Conservation (phyloP, 169 alveolate genomes). For the Plasmodium gonderi region DNA sequence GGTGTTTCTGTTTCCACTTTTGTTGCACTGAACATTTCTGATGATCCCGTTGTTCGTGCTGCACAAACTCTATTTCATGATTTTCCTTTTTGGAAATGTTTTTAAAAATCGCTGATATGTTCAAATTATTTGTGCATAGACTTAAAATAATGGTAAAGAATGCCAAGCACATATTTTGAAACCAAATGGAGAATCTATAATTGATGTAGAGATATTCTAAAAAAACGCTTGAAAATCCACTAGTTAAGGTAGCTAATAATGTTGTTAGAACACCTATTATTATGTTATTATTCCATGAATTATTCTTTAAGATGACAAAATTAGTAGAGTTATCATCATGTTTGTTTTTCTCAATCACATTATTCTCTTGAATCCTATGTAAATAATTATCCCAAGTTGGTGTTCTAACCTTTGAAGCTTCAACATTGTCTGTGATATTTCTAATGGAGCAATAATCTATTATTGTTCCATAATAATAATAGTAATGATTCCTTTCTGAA, state of each 20-base stretch:
- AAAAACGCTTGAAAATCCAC: constrained; percentile 63
- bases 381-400: not conserved
- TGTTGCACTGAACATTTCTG: no score
- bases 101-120: not conserved
- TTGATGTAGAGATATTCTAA: constrained; percentile 38
- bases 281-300: not conserved
- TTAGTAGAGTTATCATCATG: not conserved
- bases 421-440: not conserved
- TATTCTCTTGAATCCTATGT: no score
- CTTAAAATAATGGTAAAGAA: constrained; percentile 56
- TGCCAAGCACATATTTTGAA: constrained; percentile 42
- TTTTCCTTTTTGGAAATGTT: not conserved
- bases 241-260: constrained; percentile 29
- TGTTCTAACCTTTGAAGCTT: not conserved
- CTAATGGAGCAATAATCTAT: not conserved
- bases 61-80: not conserved
- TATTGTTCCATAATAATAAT: no score
- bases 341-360: no score
- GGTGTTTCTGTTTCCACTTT: no score
- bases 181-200: constrained; percentile 33
- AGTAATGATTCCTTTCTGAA: not conserved
- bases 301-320: not conserved
- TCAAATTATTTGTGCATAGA: not conserved
- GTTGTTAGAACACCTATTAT: constrained; percentile 45
- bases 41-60: no score